phyloP scores from a whole-genome alignment of 2,329 filamentous ascomycete species.

The Phoma sp. region DNA sequence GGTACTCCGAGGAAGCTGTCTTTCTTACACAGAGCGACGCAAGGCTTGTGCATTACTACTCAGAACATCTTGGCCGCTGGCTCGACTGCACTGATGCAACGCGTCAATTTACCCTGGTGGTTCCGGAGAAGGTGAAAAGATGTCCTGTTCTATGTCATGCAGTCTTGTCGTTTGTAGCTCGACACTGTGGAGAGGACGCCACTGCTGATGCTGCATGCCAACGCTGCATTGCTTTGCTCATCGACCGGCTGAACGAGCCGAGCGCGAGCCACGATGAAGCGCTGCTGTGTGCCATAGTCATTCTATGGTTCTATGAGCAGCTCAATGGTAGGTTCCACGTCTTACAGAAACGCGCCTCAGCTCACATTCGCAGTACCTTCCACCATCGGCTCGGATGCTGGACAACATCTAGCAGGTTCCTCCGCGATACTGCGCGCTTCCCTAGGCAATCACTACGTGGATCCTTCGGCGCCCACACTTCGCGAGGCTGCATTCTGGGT shows the following conservation, averaged over 20 bases:
- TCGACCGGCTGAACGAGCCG: conserved; percentile 36
- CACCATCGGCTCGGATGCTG: conserved; percentile 38
- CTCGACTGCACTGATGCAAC: conserved; percentile 42
- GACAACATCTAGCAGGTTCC: conserved; percentile 39
- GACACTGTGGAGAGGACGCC: conserved; percentile 30
- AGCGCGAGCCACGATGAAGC: conserved; percentile 38
- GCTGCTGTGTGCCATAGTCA: conserved; percentile 43
- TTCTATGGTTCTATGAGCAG: conserved; percentile 43
- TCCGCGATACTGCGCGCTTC: conserved; percentile 42
- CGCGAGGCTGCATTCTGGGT: conserved; percentile 46
- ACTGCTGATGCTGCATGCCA: conserved; percentile 36
- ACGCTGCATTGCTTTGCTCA: conserved; percentile 40
- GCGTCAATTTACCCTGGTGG: conserved; percentile 39
- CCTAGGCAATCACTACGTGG: conserved; percentile 35
- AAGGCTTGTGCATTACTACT: conserved; percentile 39
- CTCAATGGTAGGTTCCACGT: conserved; percentile 29
- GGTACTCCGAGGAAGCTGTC: conserved; percentile 15
- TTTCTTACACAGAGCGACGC: conserved; percentile 34
- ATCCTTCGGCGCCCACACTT: conserved; percentile 42
- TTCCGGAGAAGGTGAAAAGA: conserved; percentile 36
- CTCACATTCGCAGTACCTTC: conserved; percentile 29
- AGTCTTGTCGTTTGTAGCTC: conserved; percentile 40
- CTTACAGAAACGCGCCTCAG: neutral
- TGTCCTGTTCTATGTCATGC: conserved; percentile 41
- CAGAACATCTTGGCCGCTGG: conserved; percentile 41